Conservation (phyloP, 1,139 yeast species). For the Zhuliangozyma parablackwelliae region DNA sequence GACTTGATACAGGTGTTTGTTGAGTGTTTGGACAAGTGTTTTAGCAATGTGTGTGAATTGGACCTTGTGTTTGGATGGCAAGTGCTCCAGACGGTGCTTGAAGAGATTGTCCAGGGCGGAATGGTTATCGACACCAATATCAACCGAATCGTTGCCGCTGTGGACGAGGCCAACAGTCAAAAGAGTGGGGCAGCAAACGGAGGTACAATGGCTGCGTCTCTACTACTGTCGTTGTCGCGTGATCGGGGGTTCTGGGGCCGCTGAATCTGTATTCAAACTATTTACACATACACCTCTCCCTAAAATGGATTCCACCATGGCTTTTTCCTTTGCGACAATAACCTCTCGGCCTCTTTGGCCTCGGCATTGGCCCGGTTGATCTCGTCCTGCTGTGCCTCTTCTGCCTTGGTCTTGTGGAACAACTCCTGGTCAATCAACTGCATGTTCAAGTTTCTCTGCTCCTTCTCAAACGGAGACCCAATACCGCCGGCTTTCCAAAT, state of each 20-base stretch:
- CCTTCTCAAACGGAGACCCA: slow-evolving; percentile 57
- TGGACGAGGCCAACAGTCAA: slow-evolving; percentile 56
- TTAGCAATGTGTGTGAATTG: slow-evolving; percentile 89
- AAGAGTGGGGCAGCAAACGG: slow-evolving; percentile 17
- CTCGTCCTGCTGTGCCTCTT: slow-evolving; percentile 37
- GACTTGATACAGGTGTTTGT: slow-evolving; percentile 96
- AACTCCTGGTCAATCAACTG: slow-evolving; percentile 46
- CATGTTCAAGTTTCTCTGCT: slow-evolving; percentile 28
- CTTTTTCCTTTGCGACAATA: slow-evolving; percentile 27
- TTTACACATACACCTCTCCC: slow-evolving; percentile 1
- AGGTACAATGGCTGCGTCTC: slow-evolving; percentile 20
- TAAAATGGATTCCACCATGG: slow-evolving; percentile 24
- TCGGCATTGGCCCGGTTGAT: slow-evolving; percentile 33
- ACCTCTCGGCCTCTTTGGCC: slow-evolving; percentile 27
- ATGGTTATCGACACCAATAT: slow-evolving; percentile 97
- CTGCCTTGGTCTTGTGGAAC: slow-evolving; percentile 45
- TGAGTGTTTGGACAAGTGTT: slow-evolving; percentile 88
- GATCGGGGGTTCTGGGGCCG: slow-evolving; percentile 46
- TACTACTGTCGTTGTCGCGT: slow-evolving; percentile 41
- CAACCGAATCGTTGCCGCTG: slow-evolving; percentile 74
- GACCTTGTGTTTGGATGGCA: slow-evolving; percentile 98
- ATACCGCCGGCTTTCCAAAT: slow-evolving; percentile 77
- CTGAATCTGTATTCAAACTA: slow-evolving; percentile 1
- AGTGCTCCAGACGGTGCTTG: slow-evolving; percentile 84
- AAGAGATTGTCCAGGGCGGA: slow-evolving; percentile 95